Percentiles rank a stretch among this genome's conserved stretches.
These are phyloP conservation scores for Nannochloris sp. DNA, from an alignment of 139 green algal genomes.

Conservation along the genomic window DNA sequence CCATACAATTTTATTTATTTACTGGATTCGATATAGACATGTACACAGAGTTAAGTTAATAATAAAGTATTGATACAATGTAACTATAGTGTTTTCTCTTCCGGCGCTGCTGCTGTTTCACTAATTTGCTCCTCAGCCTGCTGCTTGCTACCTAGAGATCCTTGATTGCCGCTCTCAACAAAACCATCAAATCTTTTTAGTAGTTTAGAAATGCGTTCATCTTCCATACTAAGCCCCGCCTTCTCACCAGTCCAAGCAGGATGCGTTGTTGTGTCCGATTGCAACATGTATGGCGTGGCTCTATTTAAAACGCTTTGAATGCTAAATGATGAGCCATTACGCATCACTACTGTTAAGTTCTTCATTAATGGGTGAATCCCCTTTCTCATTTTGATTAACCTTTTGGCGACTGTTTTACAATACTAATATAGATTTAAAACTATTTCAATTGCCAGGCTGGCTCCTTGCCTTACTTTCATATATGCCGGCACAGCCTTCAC, in stretches of 20 bases:
- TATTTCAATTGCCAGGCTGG: neutral
- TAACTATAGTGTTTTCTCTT: neutral
- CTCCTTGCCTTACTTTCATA: too few relatives aligned
- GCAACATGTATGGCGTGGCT: slow-evolving; percentile 17
- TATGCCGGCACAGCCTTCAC: too few relatives aligned
- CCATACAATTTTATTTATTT: too few relatives aligned
- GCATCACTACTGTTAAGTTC: slow-evolving; percentile 21
- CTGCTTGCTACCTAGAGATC: too few relatives aligned
- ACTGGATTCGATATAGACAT: too few relatives aligned
- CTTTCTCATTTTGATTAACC: neutral
- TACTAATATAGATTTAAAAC: neutral
- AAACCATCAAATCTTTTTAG: slow-evolving; percentile 12
- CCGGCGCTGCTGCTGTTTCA: neutral
- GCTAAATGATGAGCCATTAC: slow-evolving; percentile 27
- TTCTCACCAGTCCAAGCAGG: slow-evolving; percentile 25
- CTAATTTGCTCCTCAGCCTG: too few relatives aligned
- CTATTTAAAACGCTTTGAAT: slow-evolving; percentile 13
- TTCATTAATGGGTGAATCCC: slow-evolving; percentile 30
- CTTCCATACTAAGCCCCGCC: slow-evolving; percentile 16
- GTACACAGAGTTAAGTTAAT: too few relatives aligned
- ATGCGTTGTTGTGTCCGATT: slow-evolving; percentile 28
- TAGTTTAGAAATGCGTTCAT: slow-evolving; percentile 8
- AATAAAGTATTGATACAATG: too few relatives aligned
- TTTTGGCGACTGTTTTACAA: neutral
- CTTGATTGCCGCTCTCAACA: too few relatives aligned